Evolutionary conservation across 176 grass and related monocot genomes (phyloP).

Genomic region (Tillandsia fasciculata): DNA sequence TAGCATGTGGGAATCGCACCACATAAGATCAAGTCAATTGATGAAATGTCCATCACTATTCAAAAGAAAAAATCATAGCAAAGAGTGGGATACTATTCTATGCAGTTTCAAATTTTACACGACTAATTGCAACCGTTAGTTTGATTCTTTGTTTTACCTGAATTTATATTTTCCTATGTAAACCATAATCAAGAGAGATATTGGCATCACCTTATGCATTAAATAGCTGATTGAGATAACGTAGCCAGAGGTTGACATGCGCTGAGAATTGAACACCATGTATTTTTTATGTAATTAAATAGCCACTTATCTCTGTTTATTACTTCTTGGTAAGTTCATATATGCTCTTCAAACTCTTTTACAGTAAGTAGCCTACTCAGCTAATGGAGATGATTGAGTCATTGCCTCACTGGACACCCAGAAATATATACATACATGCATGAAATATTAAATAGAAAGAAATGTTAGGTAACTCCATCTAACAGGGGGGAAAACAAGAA

Average conservation of each 20-base stretch:
- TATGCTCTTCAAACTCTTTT: no score
- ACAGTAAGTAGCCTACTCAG: no score
- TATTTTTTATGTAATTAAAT: background rate
- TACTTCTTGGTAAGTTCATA: background rate
- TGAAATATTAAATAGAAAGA: conserved; percentile 1
- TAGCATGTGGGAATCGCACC: background rate
- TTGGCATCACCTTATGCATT: background rate
- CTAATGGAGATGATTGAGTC: no score
- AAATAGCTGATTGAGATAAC: background rate
- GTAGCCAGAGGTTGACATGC: background rate
- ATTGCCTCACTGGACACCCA: no score
- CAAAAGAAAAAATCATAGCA: background rate
- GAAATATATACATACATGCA: no score
- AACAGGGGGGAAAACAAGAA: conserved; percentile 29
- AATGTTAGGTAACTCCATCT: conserved; percentile 8
- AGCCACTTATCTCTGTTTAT: background rate
- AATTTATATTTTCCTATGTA: background rate
- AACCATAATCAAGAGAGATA: background rate
- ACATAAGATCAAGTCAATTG: background rate
- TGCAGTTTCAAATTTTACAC: background rate
- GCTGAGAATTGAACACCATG: background rate
- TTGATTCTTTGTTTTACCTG: background rate
- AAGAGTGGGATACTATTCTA: no score
- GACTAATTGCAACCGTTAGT: background rate
- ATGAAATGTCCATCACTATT: background rate